Conservation (phyloP, 805 yeast species). For the Suhomyces sp. region DNA sequence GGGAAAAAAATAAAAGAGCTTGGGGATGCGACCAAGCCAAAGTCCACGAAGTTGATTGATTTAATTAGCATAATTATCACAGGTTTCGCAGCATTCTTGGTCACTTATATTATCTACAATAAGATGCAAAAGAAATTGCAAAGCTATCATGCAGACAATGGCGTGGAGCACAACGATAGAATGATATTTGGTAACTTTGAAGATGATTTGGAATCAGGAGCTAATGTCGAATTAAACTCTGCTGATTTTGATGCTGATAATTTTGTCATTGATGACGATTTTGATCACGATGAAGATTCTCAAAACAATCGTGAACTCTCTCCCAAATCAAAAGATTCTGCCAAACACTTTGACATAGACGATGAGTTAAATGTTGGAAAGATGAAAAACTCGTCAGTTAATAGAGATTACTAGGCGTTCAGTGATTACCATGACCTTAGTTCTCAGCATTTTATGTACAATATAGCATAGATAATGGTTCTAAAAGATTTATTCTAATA, state of each 20-base stretch:
- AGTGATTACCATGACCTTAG: not conserved
- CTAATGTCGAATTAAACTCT: conserved; percentile 32
- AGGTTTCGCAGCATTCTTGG: conserved; percentile 47
- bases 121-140: conserved; percentile 44
- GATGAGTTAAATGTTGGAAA: not conserved
- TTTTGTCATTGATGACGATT: conserved; percentile 40
- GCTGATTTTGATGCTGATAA: conserved; percentile 41
- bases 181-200: conserved; percentile 41
- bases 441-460: not conserved
- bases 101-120: conserved; percentile 66
- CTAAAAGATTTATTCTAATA: not conserved
- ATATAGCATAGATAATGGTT: not conserved
- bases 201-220: conserved; percentile 31
- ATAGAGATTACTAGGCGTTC: conserved; percentile 9
- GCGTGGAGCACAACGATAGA: conserved; percentile 23
- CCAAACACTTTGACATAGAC: not conserved
- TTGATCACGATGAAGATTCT: conserved; percentile 13
- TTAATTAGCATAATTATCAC: conserved; percentile 60
- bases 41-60: conserved; percentile 56
- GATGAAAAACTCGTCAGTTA: conserved; percentile 2
- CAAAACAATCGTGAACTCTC: not conserved
- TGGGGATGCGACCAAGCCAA: conserved; percentile 53
- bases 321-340: not conserved
- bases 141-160: conserved; percentile 19
- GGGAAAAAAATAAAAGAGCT: conserved; percentile 72